Conservation (phyloP, 331 rosid species). For the Saraca asoca region DNA sequence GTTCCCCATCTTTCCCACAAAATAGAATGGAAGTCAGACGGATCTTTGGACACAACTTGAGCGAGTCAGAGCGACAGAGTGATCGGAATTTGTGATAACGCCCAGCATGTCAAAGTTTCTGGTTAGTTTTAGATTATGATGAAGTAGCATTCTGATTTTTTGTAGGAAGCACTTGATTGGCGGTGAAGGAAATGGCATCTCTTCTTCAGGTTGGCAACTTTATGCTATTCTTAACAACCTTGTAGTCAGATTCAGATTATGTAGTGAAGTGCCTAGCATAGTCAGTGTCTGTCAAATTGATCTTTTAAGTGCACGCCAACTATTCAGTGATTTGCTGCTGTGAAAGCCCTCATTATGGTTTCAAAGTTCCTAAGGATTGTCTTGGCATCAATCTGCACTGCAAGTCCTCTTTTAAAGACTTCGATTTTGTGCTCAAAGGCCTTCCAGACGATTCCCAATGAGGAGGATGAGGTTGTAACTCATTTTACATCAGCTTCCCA, state of each 20-base stretch:
- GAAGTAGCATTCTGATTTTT: slow-evolving; percentile 60
- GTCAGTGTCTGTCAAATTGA: no score
- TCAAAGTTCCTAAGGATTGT: slow-evolving; percentile 40
- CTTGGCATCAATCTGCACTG: slow-evolving; percentile 30
- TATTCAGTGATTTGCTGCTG: slow-evolving; percentile 51
- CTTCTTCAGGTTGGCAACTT: slow-evolving; percentile 26
- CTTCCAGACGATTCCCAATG: slow-evolving; percentile 21
- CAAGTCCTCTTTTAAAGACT: slow-evolving; percentile 32
- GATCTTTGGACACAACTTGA: no score
- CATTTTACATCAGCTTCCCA: slow-evolving; percentile 35
- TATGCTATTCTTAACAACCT: slow-evolving; percentile 47
- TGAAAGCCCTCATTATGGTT: slow-evolving; percentile 25
- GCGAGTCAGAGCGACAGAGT: no score
- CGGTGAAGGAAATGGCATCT: slow-evolving; percentile 71
- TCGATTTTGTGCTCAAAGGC: slow-evolving; percentile 41
- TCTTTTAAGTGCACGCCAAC: slow-evolving; percentile 36
- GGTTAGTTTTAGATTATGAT: slow-evolving; percentile 60
- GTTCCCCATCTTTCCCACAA: no score
- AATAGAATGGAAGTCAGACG: no score
- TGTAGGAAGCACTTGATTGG: slow-evolving; percentile 86
- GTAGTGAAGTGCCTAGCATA: no score
- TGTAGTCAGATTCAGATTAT: no score
- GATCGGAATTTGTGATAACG: no score
- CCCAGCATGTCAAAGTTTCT: no score
- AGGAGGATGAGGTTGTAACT: slow-evolving; percentile 13